phyloP scores from a whole-genome alignment of 208 protist species.

The Endotrypanum monterogeii region DNA sequence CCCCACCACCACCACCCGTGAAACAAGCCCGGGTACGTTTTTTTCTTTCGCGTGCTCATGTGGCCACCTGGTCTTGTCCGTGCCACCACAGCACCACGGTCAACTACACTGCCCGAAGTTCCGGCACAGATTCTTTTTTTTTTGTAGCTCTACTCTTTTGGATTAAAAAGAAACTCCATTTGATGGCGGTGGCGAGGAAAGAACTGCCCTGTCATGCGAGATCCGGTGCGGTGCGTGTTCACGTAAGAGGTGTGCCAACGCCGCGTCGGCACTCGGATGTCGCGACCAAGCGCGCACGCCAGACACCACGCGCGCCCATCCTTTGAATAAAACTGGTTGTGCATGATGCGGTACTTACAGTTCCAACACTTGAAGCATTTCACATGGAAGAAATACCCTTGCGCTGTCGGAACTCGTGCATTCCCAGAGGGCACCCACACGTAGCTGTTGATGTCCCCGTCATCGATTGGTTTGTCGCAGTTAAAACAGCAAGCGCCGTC shows the following conservation, averaged over 20 bases:
- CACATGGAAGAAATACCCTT: conserved; percentile 92
- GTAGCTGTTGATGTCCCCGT: conserved; percentile 77
- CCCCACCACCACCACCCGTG: no score
- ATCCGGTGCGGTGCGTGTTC: conserved; percentile 88
- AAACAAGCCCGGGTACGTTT: no score
- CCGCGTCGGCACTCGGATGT: conserved; percentile 79
- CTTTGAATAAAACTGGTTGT: conserved; percentile 93
- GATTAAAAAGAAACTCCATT: conserved; percentile 89
- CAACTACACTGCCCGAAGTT: not conserved
- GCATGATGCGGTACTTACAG: conserved; percentile 84
- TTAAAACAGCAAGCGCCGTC: conserved; percentile 82
- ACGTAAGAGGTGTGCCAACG: conserved; percentile 92
- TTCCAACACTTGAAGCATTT: conserved; percentile 91
- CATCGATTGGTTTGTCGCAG: conserved; percentile 73
- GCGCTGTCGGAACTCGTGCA: conserved; percentile 73
- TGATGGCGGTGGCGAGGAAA: conserved; percentile 87
- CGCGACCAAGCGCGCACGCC: conserved; percentile 79
- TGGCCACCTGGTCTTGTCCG: not conserved
- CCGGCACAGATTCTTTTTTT: not conserved
- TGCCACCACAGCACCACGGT: not conserved
- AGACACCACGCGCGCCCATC: conserved; percentile 85
- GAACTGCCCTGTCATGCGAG: conserved; percentile 78
- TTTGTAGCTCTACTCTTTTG: conserved; percentile 51
- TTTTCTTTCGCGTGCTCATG: no score
- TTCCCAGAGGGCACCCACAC: conserved; percentile 90